phyloP scores from a whole-genome alignment of 352 stramenopile genomes.

The Phytophthora sansomeana region DNA sequence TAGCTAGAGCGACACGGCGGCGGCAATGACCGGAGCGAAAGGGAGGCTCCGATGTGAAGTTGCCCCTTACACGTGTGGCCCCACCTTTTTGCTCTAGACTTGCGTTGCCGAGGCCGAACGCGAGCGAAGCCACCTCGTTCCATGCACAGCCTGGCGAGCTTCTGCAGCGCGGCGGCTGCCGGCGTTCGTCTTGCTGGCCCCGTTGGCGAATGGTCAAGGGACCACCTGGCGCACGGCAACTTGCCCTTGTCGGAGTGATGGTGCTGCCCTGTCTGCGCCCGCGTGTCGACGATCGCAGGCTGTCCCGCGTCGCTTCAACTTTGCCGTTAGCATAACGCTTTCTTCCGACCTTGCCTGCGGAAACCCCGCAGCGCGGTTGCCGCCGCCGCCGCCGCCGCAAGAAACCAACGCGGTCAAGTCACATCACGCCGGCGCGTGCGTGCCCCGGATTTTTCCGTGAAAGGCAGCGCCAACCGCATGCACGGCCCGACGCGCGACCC shows the following conservation, averaged over 20 bases:
- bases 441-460: constrained; percentile 49
- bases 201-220: constrained; percentile 19
- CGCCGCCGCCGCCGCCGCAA: constrained; percentile 12
- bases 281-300: constrained; percentile 42
- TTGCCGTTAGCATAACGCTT: constrained; percentile 51
- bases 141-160: not conserved
- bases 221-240: constrained; percentile 12
- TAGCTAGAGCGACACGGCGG: constrained; percentile 23
- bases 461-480: constrained; percentile 33
- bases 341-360: constrained; percentile 32
- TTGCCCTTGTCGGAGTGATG: constrained; percentile 42
- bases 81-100: not conserved
- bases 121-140: constrained; percentile 13
- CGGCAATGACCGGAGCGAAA: constrained; percentile 19
- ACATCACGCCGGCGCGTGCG: constrained; percentile 38
- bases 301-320: constrained; percentile 47
- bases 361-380: constrained; percentile 35
- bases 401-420: no score
- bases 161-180: not conserved
- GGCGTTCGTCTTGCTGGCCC: constrained; percentile 10
- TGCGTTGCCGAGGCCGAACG: not conserved
- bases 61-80: not conserved
- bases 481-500: constrained; percentile 28
- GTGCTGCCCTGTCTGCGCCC: constrained; percentile 39
- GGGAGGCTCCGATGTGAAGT: constrained; percentile 10